These are phyloP conservation scores for Rhamnella rubrinervis DNA, from an alignment of 331 rosid genomes.

Conservation along the genomic window DNA sequence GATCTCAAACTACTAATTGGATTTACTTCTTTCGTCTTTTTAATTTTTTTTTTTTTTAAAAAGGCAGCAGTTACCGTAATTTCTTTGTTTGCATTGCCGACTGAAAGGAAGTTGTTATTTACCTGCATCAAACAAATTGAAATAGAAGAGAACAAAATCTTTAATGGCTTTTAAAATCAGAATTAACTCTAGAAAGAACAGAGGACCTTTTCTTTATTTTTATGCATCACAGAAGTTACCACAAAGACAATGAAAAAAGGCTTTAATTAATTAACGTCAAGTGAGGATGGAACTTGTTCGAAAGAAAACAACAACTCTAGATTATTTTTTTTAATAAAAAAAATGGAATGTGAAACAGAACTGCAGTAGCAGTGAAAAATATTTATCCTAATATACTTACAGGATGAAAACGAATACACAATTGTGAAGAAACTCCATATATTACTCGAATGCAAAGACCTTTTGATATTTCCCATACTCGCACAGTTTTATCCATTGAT, in stretches of 20 bases:
- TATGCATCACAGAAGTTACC: constrained; percentile 4
- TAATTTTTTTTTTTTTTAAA: background rate
- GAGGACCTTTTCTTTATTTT: background rate
- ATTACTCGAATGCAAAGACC: constrained; percentile 95
- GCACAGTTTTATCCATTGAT: constrained; percentile 92
- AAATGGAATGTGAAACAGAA: no score
- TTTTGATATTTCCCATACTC: constrained; percentile 89
- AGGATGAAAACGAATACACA: constrained; percentile 97
- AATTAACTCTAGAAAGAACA: constrained; percentile 2
- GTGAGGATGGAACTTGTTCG: constrained; percentile 4
- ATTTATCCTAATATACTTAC: constrained; percentile 52
- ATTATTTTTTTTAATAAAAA: no score
- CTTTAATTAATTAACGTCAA: background rate
- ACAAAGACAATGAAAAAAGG: background rate
- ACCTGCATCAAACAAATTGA: constrained; percentile 59
- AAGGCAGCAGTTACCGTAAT: constrained; percentile 55
- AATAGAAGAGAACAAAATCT: constrained; percentile 11
- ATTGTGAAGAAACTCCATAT: constrained; percentile 91
- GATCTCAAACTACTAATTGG: no score
- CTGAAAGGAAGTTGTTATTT: constrained; percentile 95
- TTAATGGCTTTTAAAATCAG: constrained; percentile 16
- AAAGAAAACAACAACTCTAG: background rate
- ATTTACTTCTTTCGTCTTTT: background rate
- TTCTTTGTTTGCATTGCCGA: constrained; percentile 90
- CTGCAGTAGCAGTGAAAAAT: background rate